A percentile compares a stretch with the other conserved stretches of the same genome.
Conservation (phyloP, 306 rosid genomes). For the Gleditsia sinensis region DNA sequence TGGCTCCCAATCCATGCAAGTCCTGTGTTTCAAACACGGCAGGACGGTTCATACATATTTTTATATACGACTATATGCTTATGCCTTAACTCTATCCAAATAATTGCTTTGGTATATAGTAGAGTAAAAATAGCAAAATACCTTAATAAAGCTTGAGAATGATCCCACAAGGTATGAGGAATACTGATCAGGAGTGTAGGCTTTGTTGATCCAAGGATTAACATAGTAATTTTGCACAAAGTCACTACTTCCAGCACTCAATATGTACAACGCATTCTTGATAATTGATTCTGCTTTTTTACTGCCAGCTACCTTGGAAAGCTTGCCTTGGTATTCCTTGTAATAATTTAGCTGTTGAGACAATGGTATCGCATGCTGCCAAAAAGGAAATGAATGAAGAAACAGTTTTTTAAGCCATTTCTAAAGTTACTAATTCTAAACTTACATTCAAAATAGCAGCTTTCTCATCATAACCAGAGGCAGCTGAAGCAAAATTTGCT, state of each 20-base stretch:
- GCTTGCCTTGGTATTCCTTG: constrained; percentile 84
- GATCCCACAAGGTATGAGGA: constrained; percentile 48
- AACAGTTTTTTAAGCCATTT: background rate
- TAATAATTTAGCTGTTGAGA: constrained; percentile 68
- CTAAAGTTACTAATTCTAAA: constrained; percentile 1
- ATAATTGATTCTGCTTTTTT: constrained; percentile 69
- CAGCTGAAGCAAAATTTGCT: constrained; percentile 97
- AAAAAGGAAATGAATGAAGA: constrained; percentile 8
- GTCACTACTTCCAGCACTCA: constrained; percentile 89
- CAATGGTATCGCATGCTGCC: constrained; percentile 91
- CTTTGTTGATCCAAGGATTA: constrained; percentile 68
- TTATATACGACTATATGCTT: background rate
- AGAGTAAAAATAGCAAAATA: constrained; percentile 16
- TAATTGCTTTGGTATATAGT: background rate
- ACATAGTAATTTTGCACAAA: constrained; percentile 87
- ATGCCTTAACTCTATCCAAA: background rate
- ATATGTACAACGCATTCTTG: constrained; percentile 66
- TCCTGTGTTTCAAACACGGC: constrained; percentile 45
- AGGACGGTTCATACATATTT: too few relatives aligned
- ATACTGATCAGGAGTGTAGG: constrained; percentile 78
- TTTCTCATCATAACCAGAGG: constrained; percentile 88
- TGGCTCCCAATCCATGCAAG: constrained; percentile 80
- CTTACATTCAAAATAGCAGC: constrained; percentile 75
- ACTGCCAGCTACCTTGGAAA: constrained; percentile 77
- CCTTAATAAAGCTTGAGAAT: constrained; percentile 72